Conservation (phyloP, 805 yeast genomes). For the Tetrapisispora fleetii region DNA sequence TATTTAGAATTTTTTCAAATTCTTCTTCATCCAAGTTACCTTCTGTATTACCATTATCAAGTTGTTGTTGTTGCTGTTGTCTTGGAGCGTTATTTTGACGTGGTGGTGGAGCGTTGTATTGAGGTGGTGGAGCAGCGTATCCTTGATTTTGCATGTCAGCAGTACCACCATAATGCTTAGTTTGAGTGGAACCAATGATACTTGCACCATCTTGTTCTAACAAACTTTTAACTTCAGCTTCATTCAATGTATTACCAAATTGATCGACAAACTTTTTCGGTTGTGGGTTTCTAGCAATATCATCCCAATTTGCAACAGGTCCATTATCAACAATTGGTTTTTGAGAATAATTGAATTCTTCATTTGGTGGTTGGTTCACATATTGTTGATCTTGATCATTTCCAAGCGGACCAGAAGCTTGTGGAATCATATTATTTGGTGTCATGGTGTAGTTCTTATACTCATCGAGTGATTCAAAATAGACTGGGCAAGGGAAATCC, state of each 20-base stretch:
- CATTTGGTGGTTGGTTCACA: not conserved
- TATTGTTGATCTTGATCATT: not conserved
- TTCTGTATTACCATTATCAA: not conserved
- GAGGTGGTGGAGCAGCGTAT: not conserved
- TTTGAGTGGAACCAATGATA: conserved; percentile 2
- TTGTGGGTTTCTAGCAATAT: not conserved
- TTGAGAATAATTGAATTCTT: not conserved
- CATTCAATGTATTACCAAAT: conserved; percentile 4
- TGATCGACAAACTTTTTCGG: conserved; percentile 4
- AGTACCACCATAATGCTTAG: not conserved
- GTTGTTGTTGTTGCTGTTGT: conserved; percentile 1
- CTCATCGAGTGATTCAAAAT: conserved; percentile 28
- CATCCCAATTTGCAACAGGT: not conserved
- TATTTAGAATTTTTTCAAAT: not conserved
- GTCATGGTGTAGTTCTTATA: conserved; percentile 11
- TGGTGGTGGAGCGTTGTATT: not conserved
- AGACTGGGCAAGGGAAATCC: conserved; percentile 80
- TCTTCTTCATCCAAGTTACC: not conserved
- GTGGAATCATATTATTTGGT: not conserved
- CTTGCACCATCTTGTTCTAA: conserved; percentile 4
- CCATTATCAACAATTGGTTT: not conserved
- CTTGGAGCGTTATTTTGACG: not conserved
- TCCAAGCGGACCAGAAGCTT: not conserved
- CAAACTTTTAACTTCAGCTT: conserved; percentile 1
- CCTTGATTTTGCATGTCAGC: not conserved